Base-by-base conservation (phyloP, 2,329 filamentous ascomycete genomes). In the Didymella sp. region DNA sequence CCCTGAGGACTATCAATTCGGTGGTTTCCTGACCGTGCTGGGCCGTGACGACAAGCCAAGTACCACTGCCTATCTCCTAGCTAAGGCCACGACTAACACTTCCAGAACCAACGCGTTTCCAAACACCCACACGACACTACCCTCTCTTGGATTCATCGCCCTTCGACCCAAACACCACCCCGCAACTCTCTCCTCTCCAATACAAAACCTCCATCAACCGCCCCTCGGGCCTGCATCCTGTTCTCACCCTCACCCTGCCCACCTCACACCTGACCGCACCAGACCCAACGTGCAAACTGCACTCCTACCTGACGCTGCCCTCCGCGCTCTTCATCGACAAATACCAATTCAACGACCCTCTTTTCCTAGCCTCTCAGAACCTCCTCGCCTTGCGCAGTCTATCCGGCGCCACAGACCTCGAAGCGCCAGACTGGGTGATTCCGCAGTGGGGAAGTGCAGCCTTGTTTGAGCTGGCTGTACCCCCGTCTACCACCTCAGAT, bases 201-300 rank as follows among this genome's bases (percentile, higher is more conserved):
- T 96, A 91, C 74, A 82, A 80, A 0, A 82, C 87, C 19, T 76
- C 77, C 0, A 92, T 96, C 70, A 73, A 85, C n/a, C 62, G 80
- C 2, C 92, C 92, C 1, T 89, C 87, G 0, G 93, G 94, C 8
- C 83, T 97, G 9, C 94, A 97, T 76, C 94, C 94, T 2, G 90
- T 87, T 0, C 80, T 97, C 58, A 84, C 87, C 65, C 81, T 96
- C 48, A 81, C 96, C 49, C 82, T 78, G 2, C 78, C 97, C 31
- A 79, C 81, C 4, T 63, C 74, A 15, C 78, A 77, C 22, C 77
- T 84, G 15, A 84, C 83, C 0, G 77, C 69, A 0, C 81, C 66
- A 73, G 57, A 68, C 51, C 82, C 47, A 8, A 67, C 71, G 40
- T 97, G 94, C 76, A 83, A 84, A 15, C 80, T 93, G 1, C 88